Evolutionary conservation across 345 rosid genomes (phyloP).

Genomic region (Kandelia obovata): DNA sequence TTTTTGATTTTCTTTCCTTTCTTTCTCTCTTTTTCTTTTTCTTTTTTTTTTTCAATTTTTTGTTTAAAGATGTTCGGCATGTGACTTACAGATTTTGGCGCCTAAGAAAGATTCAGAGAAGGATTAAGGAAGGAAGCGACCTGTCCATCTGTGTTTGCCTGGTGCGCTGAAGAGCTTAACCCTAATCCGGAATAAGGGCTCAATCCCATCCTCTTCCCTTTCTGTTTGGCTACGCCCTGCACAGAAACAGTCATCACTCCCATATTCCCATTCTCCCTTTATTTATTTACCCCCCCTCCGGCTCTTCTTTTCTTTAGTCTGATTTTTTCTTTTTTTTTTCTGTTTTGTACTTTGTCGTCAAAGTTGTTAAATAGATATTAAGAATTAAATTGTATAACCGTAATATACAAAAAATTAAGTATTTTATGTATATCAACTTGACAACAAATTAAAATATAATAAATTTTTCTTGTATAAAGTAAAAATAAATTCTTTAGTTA

Average conservation of each 20-base stretch:
- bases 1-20: background rate
- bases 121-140: background rate
- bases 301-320: no score
- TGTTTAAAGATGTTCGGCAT: no score
- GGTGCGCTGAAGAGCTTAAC: constrained; percentile 32
- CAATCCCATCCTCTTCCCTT: background rate
- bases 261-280: background rate
- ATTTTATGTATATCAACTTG: no score
- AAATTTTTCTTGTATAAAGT: no score
- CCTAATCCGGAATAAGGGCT: constrained; percentile 49
- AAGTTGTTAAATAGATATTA: no score
- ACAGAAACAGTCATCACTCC: background rate
- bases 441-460: no score
- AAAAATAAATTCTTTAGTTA: no score
- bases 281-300: background rate
- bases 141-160: background rate
- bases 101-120: constrained; percentile 19
- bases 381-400: background rate
- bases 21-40: constrained; percentile 11
- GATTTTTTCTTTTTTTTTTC: no score
- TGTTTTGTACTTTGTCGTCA: no score
- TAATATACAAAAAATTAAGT: no score
- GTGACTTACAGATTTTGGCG: constrained; percentile 41
- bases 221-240: constrained; percentile 48
- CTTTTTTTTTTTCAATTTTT: background rate